Base-by-base conservation (phyloP, 129 eudicot species). In the Helianthus tuberosus region DNA sequence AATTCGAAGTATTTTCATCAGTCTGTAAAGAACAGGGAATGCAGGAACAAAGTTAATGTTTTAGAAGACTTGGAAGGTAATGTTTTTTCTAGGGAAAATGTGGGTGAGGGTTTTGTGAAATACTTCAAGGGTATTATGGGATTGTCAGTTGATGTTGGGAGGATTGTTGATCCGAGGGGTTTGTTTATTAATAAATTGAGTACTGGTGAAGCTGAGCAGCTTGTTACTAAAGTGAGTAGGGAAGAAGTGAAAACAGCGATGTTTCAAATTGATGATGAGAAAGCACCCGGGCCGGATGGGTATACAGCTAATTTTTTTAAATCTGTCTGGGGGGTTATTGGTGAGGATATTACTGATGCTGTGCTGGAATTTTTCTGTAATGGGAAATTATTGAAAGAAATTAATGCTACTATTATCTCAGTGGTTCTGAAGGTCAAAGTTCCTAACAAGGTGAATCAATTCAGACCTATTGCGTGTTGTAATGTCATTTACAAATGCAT, bases 31-130 rank as follows among this genome's bases (percentile, higher is more conserved):
- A 3, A 27, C 0, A 58, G 57, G 6, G 8, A 52, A 1, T 0
- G 3, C 1, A 15, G 25, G 1, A 5, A 3, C 0, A 15, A 17
- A 0, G 23, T 1, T 15, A 1, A 1, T n/a, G 1, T 2, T 4
- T 2, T 16, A 2, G 1, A 1, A 1, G 8, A 58, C 1, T 0
- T 6, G 8, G 8, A 39, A 0, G 39, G 64, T 3, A 23, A 8
- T 1, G 6, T 9, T 0, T 58, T 0, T 27, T 2, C 8, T 8
- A 39, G 14, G 0, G 5, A 6, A 5, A 4, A 23, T 1, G 6
- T 58, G 9, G 35, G 35, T 0, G 3, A 23, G 0, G 13, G 1
- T 1, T 58, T 58, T 23, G 64, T 23, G 14, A 1, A 23, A 2
- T 11, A 20, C 3, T 58, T 23, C 3, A 10, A 8, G 1, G 39